Conservation (phyloP, 257 asterid species). For the Solanum okadae region DNA sequence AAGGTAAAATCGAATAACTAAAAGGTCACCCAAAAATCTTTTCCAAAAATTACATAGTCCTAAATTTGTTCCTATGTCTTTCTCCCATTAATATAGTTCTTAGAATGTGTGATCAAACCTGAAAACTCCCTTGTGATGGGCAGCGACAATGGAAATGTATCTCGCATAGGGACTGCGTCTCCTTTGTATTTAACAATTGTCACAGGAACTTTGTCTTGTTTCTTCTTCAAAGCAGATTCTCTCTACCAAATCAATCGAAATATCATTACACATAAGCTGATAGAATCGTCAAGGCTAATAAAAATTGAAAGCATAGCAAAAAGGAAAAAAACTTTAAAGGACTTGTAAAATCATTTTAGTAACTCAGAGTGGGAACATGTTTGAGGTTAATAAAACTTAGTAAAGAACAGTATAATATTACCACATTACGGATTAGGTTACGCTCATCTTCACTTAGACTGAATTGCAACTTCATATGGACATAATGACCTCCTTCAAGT, state of each 20-base stretch:
- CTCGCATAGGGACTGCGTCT: conserved; percentile 8
- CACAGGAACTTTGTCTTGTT: conserved; percentile 30
- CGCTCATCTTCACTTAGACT: conserved; percentile 70
- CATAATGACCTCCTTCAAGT: conserved; percentile 58
- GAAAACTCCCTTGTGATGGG: conserved; percentile 17
- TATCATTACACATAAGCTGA: neutral
- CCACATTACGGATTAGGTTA: conserved; percentile 62
- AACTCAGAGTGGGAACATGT: neutral
- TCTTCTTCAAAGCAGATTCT: conserved; percentile 73
- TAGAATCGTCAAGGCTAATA: neutral
- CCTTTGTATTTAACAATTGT: conserved; percentile 20
- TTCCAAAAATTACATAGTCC: neutral
- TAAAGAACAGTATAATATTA: conserved; percentile 9
- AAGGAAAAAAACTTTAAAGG: neutral
- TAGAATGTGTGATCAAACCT: conserved; percentile 43
- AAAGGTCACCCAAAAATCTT: neutral
- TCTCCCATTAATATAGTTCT: neutral
- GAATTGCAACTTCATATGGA: conserved; percentile 73
- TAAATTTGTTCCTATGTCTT: neutral
- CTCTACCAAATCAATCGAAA: conserved; percentile 34
- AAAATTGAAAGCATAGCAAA: neutral
- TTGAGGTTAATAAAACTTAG: neutral
- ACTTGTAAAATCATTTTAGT: neutral
- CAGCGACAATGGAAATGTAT: conserved; percentile 14
- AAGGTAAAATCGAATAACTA: neutral